Conservation (phyloP, 371 early-diverging fungal species). For the Batrachochytrium dendrobatidis region DNA sequence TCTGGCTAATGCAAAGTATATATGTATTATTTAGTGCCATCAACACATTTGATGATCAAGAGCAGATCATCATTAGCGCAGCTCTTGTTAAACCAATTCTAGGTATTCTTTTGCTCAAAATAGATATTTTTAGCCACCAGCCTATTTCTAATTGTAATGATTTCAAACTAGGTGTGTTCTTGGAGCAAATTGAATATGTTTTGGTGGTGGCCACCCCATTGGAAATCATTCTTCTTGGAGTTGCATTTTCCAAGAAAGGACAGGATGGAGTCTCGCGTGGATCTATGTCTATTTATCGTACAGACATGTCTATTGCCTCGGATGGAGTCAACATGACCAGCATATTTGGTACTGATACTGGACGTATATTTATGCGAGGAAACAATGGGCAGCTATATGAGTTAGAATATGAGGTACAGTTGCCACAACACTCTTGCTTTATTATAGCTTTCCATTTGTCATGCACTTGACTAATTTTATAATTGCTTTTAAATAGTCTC, state of each 20-base stretch:
- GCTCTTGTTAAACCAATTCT: slow-evolving; percentile 65
- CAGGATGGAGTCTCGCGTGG: slow-evolving; percentile 13
- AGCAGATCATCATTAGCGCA: slow-evolving; percentile 76
- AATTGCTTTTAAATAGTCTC: slow-evolving; percentile 31
- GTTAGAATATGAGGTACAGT: slow-evolving; percentile 61
- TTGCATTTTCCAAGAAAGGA: slow-evolving; percentile 33
- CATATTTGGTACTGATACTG: slow-evolving; percentile 67
- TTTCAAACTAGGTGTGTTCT: slow-evolving; percentile 56
- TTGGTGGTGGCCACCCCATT: slow-evolving; percentile 77
- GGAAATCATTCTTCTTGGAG: slow-evolving; percentile 73
- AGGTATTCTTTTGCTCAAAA: slow-evolving; percentile 31
- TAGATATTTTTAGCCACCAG: background rate
- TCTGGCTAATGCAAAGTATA: slow-evolving; percentile 18
- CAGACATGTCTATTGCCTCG: slow-evolving; percentile 66
- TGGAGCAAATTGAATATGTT: slow-evolving; percentile 68
- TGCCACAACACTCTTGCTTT: background rate
- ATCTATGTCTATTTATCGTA: slow-evolving; percentile 36
- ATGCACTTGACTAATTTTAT: background rate
- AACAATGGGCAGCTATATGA: slow-evolving; percentile 78
- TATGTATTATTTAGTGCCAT: slow-evolving; percentile 50
- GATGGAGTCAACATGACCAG: slow-evolving; percentile 68
- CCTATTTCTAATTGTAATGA: background rate
- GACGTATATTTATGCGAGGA: slow-evolving; percentile 81
- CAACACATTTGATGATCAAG: slow-evolving; percentile 68
- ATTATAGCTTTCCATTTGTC: background rate